phyloP scores from a whole-genome alignment of 768 basidiomycete species.

The Lentinus brumalis region DNA sequence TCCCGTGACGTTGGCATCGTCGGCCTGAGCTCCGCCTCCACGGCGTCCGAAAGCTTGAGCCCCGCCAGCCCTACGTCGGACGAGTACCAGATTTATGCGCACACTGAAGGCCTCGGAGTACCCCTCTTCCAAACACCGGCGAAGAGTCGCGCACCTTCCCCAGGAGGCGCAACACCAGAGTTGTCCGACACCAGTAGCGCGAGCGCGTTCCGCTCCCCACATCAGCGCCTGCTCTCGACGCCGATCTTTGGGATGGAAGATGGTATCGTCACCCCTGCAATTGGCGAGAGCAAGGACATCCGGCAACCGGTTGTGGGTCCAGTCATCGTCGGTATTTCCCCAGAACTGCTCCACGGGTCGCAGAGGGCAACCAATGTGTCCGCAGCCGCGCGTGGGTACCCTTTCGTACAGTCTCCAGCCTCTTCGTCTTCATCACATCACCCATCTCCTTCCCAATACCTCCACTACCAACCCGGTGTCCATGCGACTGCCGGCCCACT shows the following conservation, averaged over 20 bases:
- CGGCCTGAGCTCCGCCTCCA: constrained; percentile 40
- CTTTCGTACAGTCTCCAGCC: constrained; percentile 6
- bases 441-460: constrained; percentile 41
- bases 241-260: constrained; percentile 21
- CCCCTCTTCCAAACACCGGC: constrained; percentile 41
- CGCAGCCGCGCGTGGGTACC: background rate
- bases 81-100: constrained; percentile 10
- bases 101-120: constrained; percentile 18
- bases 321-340: constrained; percentile 47
- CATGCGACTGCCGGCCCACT: constrained; percentile 76
- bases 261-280: constrained; percentile 55
- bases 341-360: constrained; percentile 12
- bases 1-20: constrained; percentile 57
- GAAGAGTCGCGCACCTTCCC: constrained; percentile 35
- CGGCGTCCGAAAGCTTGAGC: constrained; percentile 22
- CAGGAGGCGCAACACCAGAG: constrained; percentile 21
- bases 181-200: constrained; percentile 22
- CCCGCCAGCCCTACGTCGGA: constrained; percentile 19
- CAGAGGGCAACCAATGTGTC: constrained; percentile 1
- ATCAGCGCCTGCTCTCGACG: constrained; percentile 10
- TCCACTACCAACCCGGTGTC: constrained; percentile 65
- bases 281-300: constrained; percentile 64
- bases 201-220: constrained; percentile 11
- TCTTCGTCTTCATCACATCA: constrained; percentile 2
- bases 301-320: constrained; percentile 63